Evolutionary conservation across 768 basidiomycete genomes (phyloP).

Genomic region (Zangia roseola): DNA sequence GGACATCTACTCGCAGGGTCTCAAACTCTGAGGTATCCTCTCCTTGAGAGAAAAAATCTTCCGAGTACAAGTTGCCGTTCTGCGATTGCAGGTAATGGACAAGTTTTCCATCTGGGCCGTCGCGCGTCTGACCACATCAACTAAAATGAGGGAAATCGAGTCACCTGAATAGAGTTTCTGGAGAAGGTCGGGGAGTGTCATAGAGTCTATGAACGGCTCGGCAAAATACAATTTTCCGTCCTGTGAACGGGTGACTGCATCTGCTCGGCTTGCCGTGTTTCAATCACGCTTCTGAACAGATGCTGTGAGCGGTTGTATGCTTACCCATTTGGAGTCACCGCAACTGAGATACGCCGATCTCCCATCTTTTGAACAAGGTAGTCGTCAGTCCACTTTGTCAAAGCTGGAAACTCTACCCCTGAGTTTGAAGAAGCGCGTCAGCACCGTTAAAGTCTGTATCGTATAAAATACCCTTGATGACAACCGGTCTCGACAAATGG

Average conservation of each 20-base stretch:
- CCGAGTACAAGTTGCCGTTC: constrained; percentile 81
- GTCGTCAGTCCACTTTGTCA: constrained; percentile 61
- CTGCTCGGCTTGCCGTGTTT: constrained; percentile 56
- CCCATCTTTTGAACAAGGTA: constrained; percentile 61
- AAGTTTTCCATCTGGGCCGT: constrained; percentile 19
- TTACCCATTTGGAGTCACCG: constrained; percentile 84
- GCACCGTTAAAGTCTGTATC: background rate
- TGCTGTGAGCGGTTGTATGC: constrained; percentile 13
- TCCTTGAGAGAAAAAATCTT: constrained; percentile 36
- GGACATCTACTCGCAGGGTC: constrained; percentile 62
- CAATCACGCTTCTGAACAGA: constrained; percentile 10
- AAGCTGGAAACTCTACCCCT: constrained; percentile 51
- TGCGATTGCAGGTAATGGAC: constrained; percentile 85
- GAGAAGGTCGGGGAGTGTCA: constrained; percentile 63
- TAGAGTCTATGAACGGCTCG: constrained; percentile 68
- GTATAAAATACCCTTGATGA: constrained; percentile 59
- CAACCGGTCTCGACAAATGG: constrained; percentile 66
- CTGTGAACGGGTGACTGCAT: constrained; percentile 58
- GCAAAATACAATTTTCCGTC: constrained; percentile 66
- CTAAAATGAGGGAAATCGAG: background rate
- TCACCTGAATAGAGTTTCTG: constrained; percentile 37
- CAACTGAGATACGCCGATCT: constrained; percentile 59
- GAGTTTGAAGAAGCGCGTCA: constrained; percentile 2
- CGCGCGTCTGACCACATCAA: background rate
- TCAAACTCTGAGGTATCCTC: constrained; percentile 57